Base-by-base conservation (phyloP, 1,139 yeast genomes). In the Candida mesenterica region DNA sequence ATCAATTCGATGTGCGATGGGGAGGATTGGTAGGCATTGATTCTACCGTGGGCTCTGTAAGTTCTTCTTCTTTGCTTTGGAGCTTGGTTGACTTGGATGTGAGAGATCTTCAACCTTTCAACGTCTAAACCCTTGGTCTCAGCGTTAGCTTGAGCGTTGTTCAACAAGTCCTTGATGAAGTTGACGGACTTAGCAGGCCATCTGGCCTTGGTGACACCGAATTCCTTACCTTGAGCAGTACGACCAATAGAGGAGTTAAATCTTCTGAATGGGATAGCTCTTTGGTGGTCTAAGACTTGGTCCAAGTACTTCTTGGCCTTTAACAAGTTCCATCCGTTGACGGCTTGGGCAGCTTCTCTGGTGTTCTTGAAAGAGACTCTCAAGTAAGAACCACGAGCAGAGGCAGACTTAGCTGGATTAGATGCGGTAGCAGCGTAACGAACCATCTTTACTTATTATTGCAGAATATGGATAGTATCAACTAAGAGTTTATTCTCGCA, bases 41-140 rank as follows among this genome's bases (percentile, higher is more conserved):
- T 87, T 83, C 97, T 90, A 86, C 99, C 99, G 84, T 92, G 98
- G 64, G 98, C 98, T 84, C 99, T 92, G 96, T 79, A 94, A 68
- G 98, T 92, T 80, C 99, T 89, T 81, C 98, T 92, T 82, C 98
- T 94, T 80, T 88, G 95, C 80, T 89, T 89, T 77, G 98, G 98
- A 64, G 98, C 98, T 74, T 89, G 96, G 95, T 92, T 94, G 65
- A 92, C 98, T 82, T 94, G 98, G 68, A 94, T 90, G 87, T 92
- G 97, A 61, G 95, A 82, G 66, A 92, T 81, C 76, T 83, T 85
- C 72, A 92, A 85, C 71, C 84, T 87, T 62, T 94, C 79, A 61
- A 86, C 81, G 69, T 92, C 97, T 75, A 92, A 88, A 65, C 98
- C 98, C 82, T 92, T 92, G 60, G 95, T 86, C 68, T 92, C 98